Percentiles rank a stretch among this genome's conserved stretches.
Conservation (phyloP, 2,329 filamentous ascomycete genomes). For the Aspergillus vadensis region DNA sequence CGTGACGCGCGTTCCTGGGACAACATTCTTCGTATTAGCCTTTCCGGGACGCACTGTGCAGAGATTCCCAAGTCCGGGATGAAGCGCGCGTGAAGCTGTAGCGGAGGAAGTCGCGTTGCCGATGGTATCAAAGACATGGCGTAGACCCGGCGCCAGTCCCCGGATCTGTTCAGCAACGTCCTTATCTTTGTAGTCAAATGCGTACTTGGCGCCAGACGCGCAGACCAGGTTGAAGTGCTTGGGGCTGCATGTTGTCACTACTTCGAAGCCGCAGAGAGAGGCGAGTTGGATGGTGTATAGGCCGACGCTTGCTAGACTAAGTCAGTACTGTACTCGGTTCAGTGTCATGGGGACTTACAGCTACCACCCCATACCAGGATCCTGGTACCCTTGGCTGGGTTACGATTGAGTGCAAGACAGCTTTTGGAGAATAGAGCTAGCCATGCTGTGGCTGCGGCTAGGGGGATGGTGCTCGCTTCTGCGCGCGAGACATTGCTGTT, state of each 20-base stretch:
- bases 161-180: slow-evolving; percentile 41
- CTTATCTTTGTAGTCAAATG: slow-evolving; percentile 46
- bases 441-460: slow-evolving; percentile 45
- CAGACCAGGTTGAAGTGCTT: slow-evolving; percentile 36
- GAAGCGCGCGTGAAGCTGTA: slow-evolving; percentile 35
- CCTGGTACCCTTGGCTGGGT: slow-evolving; percentile 10
- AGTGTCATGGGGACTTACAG: slow-evolving; percentile 30
- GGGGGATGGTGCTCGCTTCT: slow-evolving; percentile 43
- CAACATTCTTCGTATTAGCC: slow-evolving; percentile 41
- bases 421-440: slow-evolving; percentile 44
- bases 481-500: slow-evolving; percentile 31
- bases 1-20: slow-evolving; percentile 36
- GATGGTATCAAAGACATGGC: slow-evolving; percentile 48
- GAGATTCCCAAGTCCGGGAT: slow-evolving; percentile 27
- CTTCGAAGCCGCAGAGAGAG: slow-evolving; percentile 33
- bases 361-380: slow-evolving; percentile 51
- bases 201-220: slow-evolving; percentile 36
- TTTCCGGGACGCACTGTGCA: slow-evolving; percentile 49
- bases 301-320: slow-evolving; percentile 40
- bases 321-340: neutral
- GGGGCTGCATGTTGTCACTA: slow-evolving; percentile 41
- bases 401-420: slow-evolving; percentile 38
- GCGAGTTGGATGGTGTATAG: slow-evolving; percentile 43
- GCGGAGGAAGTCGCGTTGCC: slow-evolving; percentile 42
- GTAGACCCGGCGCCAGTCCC: slow-evolving; percentile 33